These are phyloP conservation scores for Durotheca rogersii DNA, from an alignment of 495 filamentous ascomycete genomes.

Conservation along the genomic window DNA sequence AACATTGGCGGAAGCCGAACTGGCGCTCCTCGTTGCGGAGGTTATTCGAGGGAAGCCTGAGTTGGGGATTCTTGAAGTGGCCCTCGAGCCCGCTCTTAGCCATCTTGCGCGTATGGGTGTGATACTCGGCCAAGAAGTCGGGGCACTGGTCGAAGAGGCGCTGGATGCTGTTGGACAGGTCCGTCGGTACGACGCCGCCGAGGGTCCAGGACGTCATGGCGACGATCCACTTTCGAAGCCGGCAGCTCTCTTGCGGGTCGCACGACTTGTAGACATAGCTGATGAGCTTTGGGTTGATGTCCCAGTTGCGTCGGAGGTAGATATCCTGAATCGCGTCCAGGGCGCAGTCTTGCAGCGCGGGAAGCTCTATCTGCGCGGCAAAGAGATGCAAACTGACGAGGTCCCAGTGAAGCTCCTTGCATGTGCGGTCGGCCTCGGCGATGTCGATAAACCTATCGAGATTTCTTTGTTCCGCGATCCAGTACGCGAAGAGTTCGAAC, in stretches of 20 bases:
- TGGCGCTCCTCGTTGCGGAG: slow-evolving; percentile 47
- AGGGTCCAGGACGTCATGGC: slow-evolving; percentile 52
- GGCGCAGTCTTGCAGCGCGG: slow-evolving; percentile 46
- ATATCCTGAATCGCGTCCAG: slow-evolving; percentile 53
- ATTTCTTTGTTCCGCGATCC: slow-evolving; percentile 42
- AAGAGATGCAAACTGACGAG: slow-evolving; percentile 51
- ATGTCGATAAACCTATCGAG: slow-evolving; percentile 43
- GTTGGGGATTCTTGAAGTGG: slow-evolving; percentile 52
- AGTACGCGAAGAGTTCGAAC: slow-evolving; percentile 50
- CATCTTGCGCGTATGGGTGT: slow-evolving; percentile 46
- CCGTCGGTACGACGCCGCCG: slow-evolving; percentile 23
- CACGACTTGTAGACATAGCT: slow-evolving; percentile 48
- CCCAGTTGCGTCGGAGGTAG: slow-evolving; percentile 52
- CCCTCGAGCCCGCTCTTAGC: slow-evolving; percentile 42
- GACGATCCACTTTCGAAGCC: slow-evolving; percentile 50
- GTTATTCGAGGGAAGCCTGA: slow-evolving; percentile 47
- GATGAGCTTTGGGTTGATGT: slow-evolving; percentile 46
- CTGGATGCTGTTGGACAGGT: slow-evolving; percentile 35
- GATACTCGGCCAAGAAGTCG: slow-evolving; percentile 44
- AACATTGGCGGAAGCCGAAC: slow-evolving; percentile 52
- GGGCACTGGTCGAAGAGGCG: slow-evolving; percentile 40
- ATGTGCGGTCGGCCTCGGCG: slow-evolving; percentile 32
- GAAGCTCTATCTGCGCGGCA: slow-evolving; percentile 43
- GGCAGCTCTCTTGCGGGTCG: slow-evolving; percentile 41
- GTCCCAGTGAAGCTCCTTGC: slow-evolving; percentile 41